These are phyloP conservation scores for Suillus fuscotomentosus DNA, from an alignment of 768 basidiomycete species.

Conservation along the genomic window DNA sequence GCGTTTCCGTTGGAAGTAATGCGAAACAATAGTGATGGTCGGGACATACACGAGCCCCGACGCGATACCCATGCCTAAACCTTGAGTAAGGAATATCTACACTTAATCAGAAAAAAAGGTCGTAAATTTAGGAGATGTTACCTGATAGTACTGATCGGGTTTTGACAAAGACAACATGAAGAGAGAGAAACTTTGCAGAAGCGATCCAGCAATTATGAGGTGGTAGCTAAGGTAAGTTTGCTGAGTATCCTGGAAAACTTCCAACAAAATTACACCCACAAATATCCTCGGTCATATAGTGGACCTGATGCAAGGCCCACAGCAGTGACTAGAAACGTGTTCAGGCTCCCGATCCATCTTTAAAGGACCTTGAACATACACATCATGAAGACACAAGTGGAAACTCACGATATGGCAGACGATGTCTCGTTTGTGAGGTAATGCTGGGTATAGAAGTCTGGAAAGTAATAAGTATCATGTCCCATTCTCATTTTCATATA, in stretches of 20 bases:
- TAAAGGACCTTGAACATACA: slow-evolving; percentile 5
- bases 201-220: slow-evolving; percentile 42
- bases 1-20: slow-evolving; percentile 38
- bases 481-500: not conserved
- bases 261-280: slow-evolving; percentile 29
- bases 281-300: slow-evolving; percentile 52
- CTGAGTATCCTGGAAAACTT: not conserved
- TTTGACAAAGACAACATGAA: slow-evolving; percentile 45
- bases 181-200: slow-evolving; percentile 40
- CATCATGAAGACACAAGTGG: not conserved
- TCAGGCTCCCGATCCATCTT: slow-evolving; percentile 49
- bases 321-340: slow-evolving; percentile 44
- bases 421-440: slow-evolving; percentile 36
- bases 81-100: slow-evolving; percentile 17
- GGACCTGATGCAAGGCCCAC: slow-evolving; percentile 47
- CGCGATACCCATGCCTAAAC: slow-evolving; percentile 40
- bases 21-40: slow-evolving; percentile 36
- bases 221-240: slow-evolving; percentile 32
- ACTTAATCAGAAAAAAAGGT: not conserved
- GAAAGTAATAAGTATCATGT: not conserved
- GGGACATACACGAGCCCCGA: slow-evolving; percentile 45
- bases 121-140: slow-evolving; percentile 7
- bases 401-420: slow-evolving; percentile 39
- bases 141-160: slow-evolving; percentile 38
- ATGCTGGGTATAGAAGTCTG: slow-evolving; percentile 39